Conservation (phyloP, 768 basidiomycete species). For the Suillus ampliporus region DNA sequence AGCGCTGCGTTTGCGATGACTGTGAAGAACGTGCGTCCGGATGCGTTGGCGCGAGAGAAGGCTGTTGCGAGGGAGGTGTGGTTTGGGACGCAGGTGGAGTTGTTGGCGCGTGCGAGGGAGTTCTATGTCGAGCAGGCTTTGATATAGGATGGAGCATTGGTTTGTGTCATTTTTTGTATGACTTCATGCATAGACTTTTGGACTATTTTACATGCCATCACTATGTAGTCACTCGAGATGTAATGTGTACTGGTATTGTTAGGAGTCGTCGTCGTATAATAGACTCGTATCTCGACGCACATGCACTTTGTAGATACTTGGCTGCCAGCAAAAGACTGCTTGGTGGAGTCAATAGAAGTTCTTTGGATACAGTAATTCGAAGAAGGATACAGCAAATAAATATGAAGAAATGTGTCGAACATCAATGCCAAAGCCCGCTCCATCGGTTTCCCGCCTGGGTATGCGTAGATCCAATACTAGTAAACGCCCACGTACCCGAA, state of each 20-base stretch:
- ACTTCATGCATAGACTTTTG: not conserved
- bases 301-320: too few relatives aligned
- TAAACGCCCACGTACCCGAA: conserved; percentile 28
- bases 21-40: conserved; percentile 72
- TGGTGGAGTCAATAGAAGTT: too few relatives aligned
- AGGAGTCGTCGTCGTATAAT: not conserved
- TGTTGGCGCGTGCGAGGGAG: conserved; percentile 35
- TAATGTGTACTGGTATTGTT: conserved; percentile 6
- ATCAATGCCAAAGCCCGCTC: conserved; percentile 30
- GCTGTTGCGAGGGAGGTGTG: conserved; percentile 60
- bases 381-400: not conserved
- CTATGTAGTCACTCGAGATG: conserved; percentile 1
- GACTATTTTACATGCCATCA: conserved; percentile 3
- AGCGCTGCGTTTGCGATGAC: conserved; percentile 78
- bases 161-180: not conserved
- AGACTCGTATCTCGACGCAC: not conserved
- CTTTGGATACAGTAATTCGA: not conserved
- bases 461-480: conserved; percentile 18
- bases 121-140: conserved; percentile 41
- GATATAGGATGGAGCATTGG: conserved; percentile 23
- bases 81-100: conserved; percentile 40
- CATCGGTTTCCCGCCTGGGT: conserved; percentile 19
- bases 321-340: too few relatives aligned
- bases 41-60: conserved; percentile 62
- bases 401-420: not conserved